Evolutionary conservation across 2,329 filamentous ascomycete species (phyloP).

Genomic region (Mariannaea sp.): DNA sequence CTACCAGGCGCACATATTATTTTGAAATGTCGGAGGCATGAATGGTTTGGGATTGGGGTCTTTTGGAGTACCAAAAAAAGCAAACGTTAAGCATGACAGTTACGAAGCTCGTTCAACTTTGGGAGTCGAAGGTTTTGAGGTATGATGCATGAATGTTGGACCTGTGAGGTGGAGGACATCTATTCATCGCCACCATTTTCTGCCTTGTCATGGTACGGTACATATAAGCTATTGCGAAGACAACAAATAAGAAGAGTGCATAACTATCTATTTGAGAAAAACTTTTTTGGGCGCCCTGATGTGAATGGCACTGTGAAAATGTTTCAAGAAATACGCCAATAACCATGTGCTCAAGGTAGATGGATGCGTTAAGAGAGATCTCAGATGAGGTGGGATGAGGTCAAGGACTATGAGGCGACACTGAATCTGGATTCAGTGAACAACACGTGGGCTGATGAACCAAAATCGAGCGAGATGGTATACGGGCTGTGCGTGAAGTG

Average conservation of each 20-base stretch:
- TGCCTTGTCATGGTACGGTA: constrained; percentile 11
- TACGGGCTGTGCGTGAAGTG: not conserved
- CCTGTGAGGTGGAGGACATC: constrained; percentile 14
- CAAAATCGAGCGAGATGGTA: not conserved
- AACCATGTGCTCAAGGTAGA: too few relatives aligned
- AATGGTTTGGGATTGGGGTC: constrained; percentile 17
- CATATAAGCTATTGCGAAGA: constrained; percentile 19
- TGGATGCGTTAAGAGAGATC: not conserved
- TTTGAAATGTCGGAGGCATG: constrained; percentile 19
- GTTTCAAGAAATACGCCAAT: too few relatives aligned
- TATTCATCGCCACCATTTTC: constrained; percentile 12
- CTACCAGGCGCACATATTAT: constrained; percentile 25
- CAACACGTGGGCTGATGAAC: not conserved
- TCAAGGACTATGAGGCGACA: not conserved
- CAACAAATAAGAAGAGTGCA: constrained; percentile 3
- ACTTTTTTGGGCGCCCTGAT: too few relatives aligned
- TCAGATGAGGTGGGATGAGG: not conserved
- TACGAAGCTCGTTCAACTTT: constrained; percentile 31
- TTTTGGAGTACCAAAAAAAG: constrained; percentile 28
- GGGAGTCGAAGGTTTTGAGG: constrained; percentile 31
- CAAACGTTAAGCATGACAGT: constrained; percentile 32
- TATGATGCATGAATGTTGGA: constrained; percentile 15
- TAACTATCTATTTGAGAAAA: not conserved
- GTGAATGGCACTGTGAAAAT: too few relatives aligned
- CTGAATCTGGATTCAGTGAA: not conserved